Base-by-base conservation (phyloP, 2,329 filamentous ascomycete species). In the Botryotinia globosa region DNA sequence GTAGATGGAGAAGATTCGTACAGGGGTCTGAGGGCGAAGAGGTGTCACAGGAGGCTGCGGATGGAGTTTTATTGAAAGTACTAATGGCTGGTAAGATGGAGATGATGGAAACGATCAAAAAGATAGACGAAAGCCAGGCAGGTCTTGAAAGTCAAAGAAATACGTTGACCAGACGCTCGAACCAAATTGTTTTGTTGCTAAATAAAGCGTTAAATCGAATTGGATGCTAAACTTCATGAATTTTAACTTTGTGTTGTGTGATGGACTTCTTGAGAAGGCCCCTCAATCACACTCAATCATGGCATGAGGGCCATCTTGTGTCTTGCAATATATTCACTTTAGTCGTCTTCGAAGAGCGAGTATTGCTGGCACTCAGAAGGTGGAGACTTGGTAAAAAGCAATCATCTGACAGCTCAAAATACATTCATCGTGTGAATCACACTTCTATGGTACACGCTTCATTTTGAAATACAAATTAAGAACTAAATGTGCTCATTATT, bases 1-100 rank as follows among this genome's bases (percentile, higher is more conserved):
- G 80, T 14, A 80, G 82, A 78, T 88, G 86, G 85, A 79, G 80
- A 69, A 78, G 82, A 51, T 85, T 88, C 59, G 83, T 87, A 1
- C 54, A 59, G 58, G 83, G 83, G 3, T 77, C 80, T 8, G 85
- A 85, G 69, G 86, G 85, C 68, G 85, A 84, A 6, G 82, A 83
- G 74, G 79, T 75, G 20, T 83, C 85, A 71, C 82, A 85, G 75
- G 75, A 45, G 12, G 77, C 78, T 42, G 84, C 85, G 3, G 80
- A 86, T 74, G 39, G 73, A 20, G 37, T 84, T 65, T 75, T 88
- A 34, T 69, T 80, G 1, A 77, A 78, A 34, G 66, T 77, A 5
- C 71, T 80, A 39, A 73, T 37, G 34, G 45, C 48, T 29, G 74
- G 70, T 14, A 69, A 66, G n/a, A 64, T 61, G 10, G 71, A 74